These are phyloP conservation scores for Galeopsis tetrahit DNA, from an alignment of 257 asterid species.

Conservation along the genomic window DNA sequence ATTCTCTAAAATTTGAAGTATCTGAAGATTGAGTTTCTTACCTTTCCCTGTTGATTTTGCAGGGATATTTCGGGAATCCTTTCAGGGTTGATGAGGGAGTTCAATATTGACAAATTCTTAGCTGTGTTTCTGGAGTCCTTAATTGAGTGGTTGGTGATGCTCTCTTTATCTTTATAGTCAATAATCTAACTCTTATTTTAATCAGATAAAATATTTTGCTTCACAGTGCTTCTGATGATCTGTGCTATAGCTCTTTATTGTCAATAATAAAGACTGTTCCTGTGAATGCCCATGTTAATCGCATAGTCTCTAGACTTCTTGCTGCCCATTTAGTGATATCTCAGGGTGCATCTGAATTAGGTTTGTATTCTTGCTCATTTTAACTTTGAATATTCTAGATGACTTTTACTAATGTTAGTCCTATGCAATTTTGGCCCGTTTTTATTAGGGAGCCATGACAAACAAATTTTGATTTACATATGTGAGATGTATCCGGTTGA, in stretches of 20 bases:
- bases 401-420: slow-evolving; percentile 1
- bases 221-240: slow-evolving; percentile 70
- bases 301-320: slow-evolving; percentile 61
- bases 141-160: slow-evolving; percentile 65
- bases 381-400: slow-evolving; percentile 12
- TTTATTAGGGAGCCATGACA: slow-evolving; percentile 54
- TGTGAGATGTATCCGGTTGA: slow-evolving; percentile 76
- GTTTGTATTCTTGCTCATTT: slow-evolving; percentile 40
- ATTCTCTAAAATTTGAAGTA: slow-evolving; percentile 23
- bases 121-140: slow-evolving; percentile 73
- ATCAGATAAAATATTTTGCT: slow-evolving; percentile 31
- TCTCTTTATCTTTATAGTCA: slow-evolving; percentile 5
- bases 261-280: slow-evolving; percentile 64
- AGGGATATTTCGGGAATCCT: slow-evolving; percentile 75
- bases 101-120: slow-evolving; percentile 76
- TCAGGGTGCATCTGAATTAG: slow-evolving; percentile 56
- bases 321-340: slow-evolving; percentile 45
- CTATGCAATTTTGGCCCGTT: slow-evolving; percentile 25
- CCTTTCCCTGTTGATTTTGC: slow-evolving; percentile 35
- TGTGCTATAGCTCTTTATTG: slow-evolving; percentile 48
- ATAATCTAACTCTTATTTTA: slow-evolving; percentile 3
- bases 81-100: slow-evolving; percentile 62
- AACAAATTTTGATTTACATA: slow-evolving; percentile 58
- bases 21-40: slow-evolving; percentile 23
- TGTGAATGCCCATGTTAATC: slow-evolving; percentile 52